Percentiles rank a stretch among this genome's conserved stretches.
These are phyloP conservation scores for Amanita polypyramis DNA, from an alignment of 768 basidiomycete genomes.

Conservation along the genomic window DNA sequence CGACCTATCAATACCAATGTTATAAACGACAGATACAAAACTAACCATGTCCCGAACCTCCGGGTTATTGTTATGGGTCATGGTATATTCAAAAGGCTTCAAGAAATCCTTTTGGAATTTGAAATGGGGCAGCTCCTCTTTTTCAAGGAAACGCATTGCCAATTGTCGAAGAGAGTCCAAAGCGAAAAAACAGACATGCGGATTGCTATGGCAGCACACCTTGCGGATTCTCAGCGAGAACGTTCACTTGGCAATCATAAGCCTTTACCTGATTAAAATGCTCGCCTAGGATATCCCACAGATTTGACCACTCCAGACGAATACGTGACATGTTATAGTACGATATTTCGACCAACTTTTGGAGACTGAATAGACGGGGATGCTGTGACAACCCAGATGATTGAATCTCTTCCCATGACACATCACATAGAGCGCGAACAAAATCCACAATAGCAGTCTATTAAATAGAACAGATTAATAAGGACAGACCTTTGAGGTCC, in stretches of 20 bases:
- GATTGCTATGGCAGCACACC: conserved; percentile 98
- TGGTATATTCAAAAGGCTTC: conserved; percentile 96
- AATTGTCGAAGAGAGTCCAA: conserved; percentile 93
- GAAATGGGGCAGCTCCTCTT: conserved; percentile 96
- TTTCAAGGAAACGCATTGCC: conserved; percentile 97
- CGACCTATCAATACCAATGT: conserved; percentile 1
- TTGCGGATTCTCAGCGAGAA: conserved; percentile 20
- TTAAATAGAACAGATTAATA: not conserved
- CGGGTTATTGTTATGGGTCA: conserved; percentile 92
- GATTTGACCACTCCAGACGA: conserved; percentile 93
- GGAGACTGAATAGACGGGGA: conserved; percentile 91
- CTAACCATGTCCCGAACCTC: conserved; percentile 92
- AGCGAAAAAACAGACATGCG: conserved; percentile 93
- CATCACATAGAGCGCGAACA: conserved; percentile 88
- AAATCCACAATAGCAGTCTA: conserved; percentile 97
- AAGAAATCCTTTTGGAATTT: conserved; percentile 99
- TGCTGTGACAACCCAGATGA: conserved; percentile 91
- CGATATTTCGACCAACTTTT: conserved; percentile 97
- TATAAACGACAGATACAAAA: not conserved
- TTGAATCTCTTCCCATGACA: conserved; percentile 99
- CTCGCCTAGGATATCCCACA: conserved; percentile 97
- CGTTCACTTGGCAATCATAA: not conserved
- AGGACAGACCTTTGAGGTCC: not conserved
- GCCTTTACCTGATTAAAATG: conserved; percentile 88
- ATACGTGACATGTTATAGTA: conserved; percentile 99